Evolutionary conservation across 2,329 filamentous ascomycete genomes (phyloP).

Genomic region (Huntiella decipiens): DNA sequence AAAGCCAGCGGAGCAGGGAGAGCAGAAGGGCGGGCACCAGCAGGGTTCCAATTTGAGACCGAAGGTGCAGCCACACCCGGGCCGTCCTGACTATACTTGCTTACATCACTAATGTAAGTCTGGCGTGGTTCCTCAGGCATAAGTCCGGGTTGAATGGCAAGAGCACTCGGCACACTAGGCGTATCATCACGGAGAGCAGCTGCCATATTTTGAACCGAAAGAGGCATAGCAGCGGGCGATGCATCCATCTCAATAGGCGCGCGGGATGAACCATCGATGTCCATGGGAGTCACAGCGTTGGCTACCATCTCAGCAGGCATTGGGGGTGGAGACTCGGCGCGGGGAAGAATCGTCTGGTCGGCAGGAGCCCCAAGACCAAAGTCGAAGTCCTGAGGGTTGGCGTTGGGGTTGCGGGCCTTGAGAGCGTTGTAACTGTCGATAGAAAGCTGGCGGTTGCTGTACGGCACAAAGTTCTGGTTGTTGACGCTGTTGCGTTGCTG

Average conservation of each 20-base stretch:
- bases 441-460: slow-evolving; percentile 13
- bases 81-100: slow-evolving; percentile 49
- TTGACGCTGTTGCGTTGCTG: slow-evolving; percentile 6
- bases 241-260: slow-evolving; percentile 56
- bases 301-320: slow-evolving; percentile 26
- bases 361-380: slow-evolving; percentile 25
- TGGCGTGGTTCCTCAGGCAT: slow-evolving; percentile 12
- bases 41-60: slow-evolving; percentile 2
- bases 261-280: not conserved
- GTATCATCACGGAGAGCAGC: slow-evolving; percentile 40
- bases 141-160: slow-evolving; percentile 44
- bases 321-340: slow-evolving; percentile 46
- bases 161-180: slow-evolving; percentile 54
- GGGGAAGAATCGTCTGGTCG: slow-evolving; percentile 26
- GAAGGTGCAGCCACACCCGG: not conserved
- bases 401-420: slow-evolving; percentile 5
- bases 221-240: slow-evolving; percentile 26
- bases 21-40: slow-evolving; percentile 20
- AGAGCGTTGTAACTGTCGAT: slow-evolving; percentile 17
- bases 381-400: slow-evolving; percentile 5
- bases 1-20: slow-evolving; percentile 21
- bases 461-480: slow-evolving; percentile 6
- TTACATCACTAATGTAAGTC: slow-evolving; percentile 43
- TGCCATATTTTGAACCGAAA: not conserved
- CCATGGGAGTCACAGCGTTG: slow-evolving; percentile 34